phyloP scores from a whole-genome alignment of 1,139 yeast species.

The Sugiyamaella novakii region DNA sequence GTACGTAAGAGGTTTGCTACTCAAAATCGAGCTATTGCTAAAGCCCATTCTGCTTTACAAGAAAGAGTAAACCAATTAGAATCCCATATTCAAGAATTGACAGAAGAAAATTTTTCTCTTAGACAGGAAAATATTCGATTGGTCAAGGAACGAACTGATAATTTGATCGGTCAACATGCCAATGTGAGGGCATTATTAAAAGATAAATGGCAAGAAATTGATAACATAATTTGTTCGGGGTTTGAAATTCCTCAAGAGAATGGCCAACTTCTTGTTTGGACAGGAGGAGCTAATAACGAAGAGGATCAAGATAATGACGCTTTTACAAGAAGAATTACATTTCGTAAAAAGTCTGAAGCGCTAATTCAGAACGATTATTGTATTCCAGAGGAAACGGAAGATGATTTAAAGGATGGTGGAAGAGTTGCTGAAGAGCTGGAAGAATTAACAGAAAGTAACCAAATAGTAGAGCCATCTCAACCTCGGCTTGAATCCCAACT shows the following conservation, averaged over 20 bases:
- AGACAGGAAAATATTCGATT: constrained; percentile 30
- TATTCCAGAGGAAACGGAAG: constrained; percentile 25
- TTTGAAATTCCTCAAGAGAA: constrained; percentile 9
- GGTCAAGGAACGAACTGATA: constrained; percentile 18
- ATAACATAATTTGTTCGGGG: constrained; percentile 18
- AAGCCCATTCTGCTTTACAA: constrained; percentile 33
- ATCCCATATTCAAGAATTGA: constrained; percentile 27
- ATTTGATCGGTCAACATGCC: constrained; percentile 8
- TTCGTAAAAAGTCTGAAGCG: constrained; percentile 16
- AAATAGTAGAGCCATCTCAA: no score
- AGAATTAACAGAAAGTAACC: no score
- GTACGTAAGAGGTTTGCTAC: constrained; percentile 31
- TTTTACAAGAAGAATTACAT: constrained; percentile 12
- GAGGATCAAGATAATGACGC: constrained; percentile 5
- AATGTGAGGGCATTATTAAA: constrained; percentile 19
- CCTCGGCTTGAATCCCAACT: no score
- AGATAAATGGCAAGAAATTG: constrained; percentile 23
- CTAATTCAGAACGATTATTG: constrained; percentile 12
- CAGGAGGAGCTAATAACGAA: background rate
- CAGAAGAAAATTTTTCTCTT: constrained; percentile 33
- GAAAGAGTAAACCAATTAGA: constrained; percentile 33
- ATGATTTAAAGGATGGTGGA: constrained; percentile 12
- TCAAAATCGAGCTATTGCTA: constrained; percentile 37
- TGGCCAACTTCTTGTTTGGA: constrained; percentile 11
- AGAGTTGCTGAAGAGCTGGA: background rate